phyloP scores from a whole-genome alignment of 768 basidiomycete species.

The Lentinula guzmanii region DNA sequence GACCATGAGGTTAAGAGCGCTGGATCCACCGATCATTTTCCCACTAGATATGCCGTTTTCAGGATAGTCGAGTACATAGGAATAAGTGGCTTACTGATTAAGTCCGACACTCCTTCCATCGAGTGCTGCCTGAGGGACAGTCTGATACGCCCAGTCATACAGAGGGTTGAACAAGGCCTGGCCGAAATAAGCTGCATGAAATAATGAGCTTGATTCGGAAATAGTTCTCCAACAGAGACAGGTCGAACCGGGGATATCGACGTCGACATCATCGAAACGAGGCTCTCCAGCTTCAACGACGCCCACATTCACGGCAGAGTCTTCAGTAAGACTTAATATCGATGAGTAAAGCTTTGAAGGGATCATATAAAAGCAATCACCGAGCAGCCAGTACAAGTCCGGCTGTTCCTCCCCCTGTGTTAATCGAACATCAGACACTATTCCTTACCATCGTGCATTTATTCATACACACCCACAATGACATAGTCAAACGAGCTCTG shows the following conservation, averaged over 20 bases:
- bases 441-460: too few species aligned
- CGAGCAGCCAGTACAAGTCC: constrained; percentile 13
- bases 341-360: neutral
- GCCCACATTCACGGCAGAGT: constrained; percentile 11
- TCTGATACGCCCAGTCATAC: constrained; percentile 13
- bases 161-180: constrained; percentile 9
- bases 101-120: neutral
- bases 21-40: constrained; percentile 17
- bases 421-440: neutral
- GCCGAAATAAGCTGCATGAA: constrained; percentile 7
- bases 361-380: neutral
- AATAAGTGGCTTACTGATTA: neutral
- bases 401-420: constrained; percentile 11
- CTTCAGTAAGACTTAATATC: constrained; percentile 1
- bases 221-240: neutral
- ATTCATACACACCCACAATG: neutral
- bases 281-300: constrained; percentile 15
- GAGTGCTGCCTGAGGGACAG: constrained; percentile 9
- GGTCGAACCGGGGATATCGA: constrained; percentile 12
- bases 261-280: constrained; percentile 10
- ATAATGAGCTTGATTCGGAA: neutral
- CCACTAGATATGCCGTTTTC: constrained; percentile 7
- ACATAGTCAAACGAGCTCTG: neutral
- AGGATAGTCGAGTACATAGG: neutral
- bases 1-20: constrained; percentile 15